Conservation (phyloP, 2,329 filamentous ascomycete species). For the Beauveria sp. region DNA sequence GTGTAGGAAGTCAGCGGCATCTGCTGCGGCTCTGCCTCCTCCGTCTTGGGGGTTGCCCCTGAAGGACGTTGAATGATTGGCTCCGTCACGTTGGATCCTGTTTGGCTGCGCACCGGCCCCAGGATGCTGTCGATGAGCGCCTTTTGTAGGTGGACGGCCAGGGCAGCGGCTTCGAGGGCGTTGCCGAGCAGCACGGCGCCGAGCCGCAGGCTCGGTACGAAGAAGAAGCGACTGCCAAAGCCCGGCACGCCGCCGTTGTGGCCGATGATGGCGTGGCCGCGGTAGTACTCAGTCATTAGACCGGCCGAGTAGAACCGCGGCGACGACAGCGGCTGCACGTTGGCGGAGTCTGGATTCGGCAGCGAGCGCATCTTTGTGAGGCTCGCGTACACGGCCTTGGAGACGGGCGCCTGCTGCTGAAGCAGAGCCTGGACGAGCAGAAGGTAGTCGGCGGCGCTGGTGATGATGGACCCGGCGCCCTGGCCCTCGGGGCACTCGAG, state of each 20-base stretch:
- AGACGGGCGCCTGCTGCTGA: neutral
- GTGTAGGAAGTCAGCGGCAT: conserved; percentile 1
- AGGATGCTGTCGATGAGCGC: neutral
- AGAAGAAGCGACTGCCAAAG: conserved; percentile 4
- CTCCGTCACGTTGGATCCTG: neutral
- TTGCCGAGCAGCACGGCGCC: conserved; percentile 9
- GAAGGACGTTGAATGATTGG: too few relatives aligned
- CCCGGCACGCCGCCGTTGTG: conserved; percentile 9
- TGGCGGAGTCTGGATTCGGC: neutral
- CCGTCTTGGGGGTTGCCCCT: neutral
- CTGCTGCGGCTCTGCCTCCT: neutral
- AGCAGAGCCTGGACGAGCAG: conserved; percentile 1
- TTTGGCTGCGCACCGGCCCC: neutral
- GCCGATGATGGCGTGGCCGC: conserved; percentile 4
- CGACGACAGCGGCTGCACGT: neutral
- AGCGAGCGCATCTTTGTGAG: conserved; percentile 1
- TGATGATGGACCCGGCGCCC: conserved; percentile 8
- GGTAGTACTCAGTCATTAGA: conserved; percentile 3
- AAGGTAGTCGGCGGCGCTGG: conserved; percentile 7
- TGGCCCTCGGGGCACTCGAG: conserved; percentile 3
- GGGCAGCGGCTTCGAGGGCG: neutral
- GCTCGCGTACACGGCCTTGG: neutral
- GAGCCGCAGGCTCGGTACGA: conserved; percentile 4
- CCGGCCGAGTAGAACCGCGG: conserved; percentile 8
- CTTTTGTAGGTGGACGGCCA: neutral